These are phyloP conservation scores for Polygonum maritimum DNA, from an alignment of 148 eudicot genomes.

Conservation along the genomic window DNA sequence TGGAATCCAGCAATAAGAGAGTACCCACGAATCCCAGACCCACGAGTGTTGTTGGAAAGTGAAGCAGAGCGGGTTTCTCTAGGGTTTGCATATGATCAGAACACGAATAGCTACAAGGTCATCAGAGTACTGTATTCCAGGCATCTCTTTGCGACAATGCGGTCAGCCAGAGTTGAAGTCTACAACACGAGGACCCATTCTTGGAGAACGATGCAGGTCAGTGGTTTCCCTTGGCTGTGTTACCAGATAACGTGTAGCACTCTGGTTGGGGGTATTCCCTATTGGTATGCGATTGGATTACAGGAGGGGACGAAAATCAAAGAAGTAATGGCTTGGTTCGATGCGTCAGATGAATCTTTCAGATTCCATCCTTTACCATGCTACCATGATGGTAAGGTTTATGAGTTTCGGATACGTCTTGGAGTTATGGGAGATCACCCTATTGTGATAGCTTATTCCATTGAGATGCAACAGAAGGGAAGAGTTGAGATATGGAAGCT, in stretches of 20 bases:
- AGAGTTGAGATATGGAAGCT: constrained; percentile 19
- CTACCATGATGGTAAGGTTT: background rate
- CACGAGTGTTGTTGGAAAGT: background rate
- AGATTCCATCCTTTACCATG: constrained; percentile 9
- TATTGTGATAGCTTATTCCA: constrained; percentile 12
- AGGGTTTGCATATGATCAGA: constrained; percentile 18
- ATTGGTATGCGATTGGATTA: constrained; percentile 20
- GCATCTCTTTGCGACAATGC: constrained; percentile 8
- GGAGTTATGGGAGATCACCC: constrained; percentile 14
- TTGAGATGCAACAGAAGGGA: background rate
- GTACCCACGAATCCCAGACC: constrained; percentile 12
- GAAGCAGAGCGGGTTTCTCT: constrained; percentile 14
- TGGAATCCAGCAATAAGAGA: constrained; percentile 26
- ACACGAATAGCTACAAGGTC: constrained; percentile 12
- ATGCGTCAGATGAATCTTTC: constrained; percentile 12
- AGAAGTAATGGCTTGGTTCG: constrained; percentile 9
- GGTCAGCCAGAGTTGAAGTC: constrained; percentile 16
- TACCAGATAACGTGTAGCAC: constrained; percentile 10
- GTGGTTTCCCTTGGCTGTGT: constrained; percentile 12
- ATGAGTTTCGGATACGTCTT: background rate
- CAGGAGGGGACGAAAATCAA: constrained; percentile 6
- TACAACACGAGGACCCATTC: constrained; percentile 16
- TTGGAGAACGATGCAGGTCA: constrained; percentile 13
- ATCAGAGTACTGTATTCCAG: constrained; percentile 17
- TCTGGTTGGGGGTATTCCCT: constrained; percentile 8